Evolutionary conservation across 495 filamentous ascomycete genomes (phyloP), one percentile per base, ranked within the genome.

Genomic region (Penicillium riverlandense): DNA sequence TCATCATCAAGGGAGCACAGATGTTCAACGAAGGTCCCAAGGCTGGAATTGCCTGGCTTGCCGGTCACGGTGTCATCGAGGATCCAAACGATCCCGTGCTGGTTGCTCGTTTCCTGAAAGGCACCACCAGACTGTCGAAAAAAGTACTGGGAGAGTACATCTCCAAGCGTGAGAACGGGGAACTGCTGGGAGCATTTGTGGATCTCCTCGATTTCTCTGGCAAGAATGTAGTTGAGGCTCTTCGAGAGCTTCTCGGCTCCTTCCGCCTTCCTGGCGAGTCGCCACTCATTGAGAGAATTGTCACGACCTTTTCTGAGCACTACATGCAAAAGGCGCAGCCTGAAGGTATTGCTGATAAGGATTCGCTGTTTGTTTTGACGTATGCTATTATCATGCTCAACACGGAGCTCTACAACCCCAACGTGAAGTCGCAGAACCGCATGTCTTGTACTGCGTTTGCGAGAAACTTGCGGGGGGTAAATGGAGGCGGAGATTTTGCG

Each of bases 331-430:
- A 78, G 49, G 76, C 72, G 2, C 72, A 78, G 10, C 86, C 87
- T 0, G 76, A 86, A 42, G 82, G 77, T n/a, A 78, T 99, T 47
- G 84, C 81, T 3, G 82, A 92, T 57, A 85, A 89, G 48, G 94
- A 97, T 62, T 81, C 88, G n/a, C 76, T 91, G 16, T 96, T 84
- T 56, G 75, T 97, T 32, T 72, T 99, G 36, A 91, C 87, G 0
- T 99, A 97, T 60, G 92, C 88, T 12, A 95, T 96, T 53, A 95
- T 99, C 62, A 86, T 95, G 81, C 70, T 95, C 45, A 95, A 95
- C 53, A 92, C 92, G 4, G 92, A 97, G 50, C 84, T 90, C 49
- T 91, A 97, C 59, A 97, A 92, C 57, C 88, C 90, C 2, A 97
- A 95, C 50, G 61, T 96, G 37, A 96, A 95, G 63, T 61, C 70